Base-by-base conservation (phyloP, 106 monocot genomes). In the Allium sativum region DNA sequence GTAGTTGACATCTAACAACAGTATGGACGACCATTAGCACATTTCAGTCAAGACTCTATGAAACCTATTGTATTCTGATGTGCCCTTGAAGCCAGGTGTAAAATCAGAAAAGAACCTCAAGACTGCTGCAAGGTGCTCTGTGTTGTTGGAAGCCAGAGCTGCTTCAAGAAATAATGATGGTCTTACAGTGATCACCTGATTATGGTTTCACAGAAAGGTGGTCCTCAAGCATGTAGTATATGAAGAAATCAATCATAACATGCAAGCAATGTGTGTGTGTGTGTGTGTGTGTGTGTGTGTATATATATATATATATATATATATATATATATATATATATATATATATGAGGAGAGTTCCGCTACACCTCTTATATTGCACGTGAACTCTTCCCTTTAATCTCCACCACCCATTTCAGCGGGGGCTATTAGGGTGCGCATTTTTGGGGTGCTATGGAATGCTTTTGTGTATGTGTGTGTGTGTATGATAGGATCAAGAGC, bases 131-230 rank as follows among this genome's bases (percentile, higher is more conserved):
- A 88, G 74, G 48, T 83, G 79, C 64, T 69, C 73, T 1, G 71
- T 13, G 45, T 80, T 75, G 14, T 78, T 80, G 62, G 71, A 68
- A 8, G 66, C 68, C 62, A 83, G 46, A 58, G 80, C 87, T 66
- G 83, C 83, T 72, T 88, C 87, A 18, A 88, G 79, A 63, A 88
- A 88, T 31, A 88, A 55, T 22, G 80, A 73, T 73, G 87, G 80
- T 41, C 48, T 67, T 12, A 88, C 83, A 9, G 83, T 88, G 15
- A 80, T 80, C 5, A 88, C 83, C 87, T 88, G 75, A 56, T 56
- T 18, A 61, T 19, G 21, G 42, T 48, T 20, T 63, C 15, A 43
- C 21, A 12, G 9, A 3, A 14, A 14, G 44, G 19, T 40, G 21
- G 18, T 31, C 6, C 11, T 17, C 18, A 8, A 70, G 13, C 22